Conservation (phyloP, 2,329 filamentous ascomycete genomes). For the Alternaria consortialis region DNA sequence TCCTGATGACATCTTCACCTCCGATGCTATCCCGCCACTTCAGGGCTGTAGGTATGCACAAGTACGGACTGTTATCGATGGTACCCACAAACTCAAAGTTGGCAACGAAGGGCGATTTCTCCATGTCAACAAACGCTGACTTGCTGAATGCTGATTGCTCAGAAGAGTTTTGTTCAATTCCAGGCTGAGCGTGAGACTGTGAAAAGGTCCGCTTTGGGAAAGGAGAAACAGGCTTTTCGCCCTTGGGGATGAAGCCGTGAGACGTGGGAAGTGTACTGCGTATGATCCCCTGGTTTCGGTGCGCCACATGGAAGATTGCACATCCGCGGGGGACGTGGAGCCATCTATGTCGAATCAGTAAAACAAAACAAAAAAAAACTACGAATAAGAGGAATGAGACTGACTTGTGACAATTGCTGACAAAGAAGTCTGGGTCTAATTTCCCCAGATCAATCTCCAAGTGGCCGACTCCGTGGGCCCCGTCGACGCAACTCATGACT, state of each 20-base stretch:
- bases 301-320: constrained; percentile 81
- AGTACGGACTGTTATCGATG: constrained; percentile 73
- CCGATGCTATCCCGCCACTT: constrained; percentile 75
- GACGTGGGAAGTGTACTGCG: constrained; percentile 80
- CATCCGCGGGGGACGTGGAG: constrained; percentile 81
- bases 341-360: constrained; percentile 65
- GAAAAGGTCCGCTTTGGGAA: constrained; percentile 40
- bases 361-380: neutral
- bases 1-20: constrained; percentile 74
- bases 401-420: constrained; percentile 71
- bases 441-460: constrained; percentile 72
- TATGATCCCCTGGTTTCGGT: constrained; percentile 78
- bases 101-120: constrained; percentile 68
- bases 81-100: constrained; percentile 84
- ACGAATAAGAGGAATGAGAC: neutral
- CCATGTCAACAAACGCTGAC: constrained; percentile 24
- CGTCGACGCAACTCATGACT: constrained; percentile 80
- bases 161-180: constrained; percentile 6
- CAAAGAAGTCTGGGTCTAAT: constrained; percentile 84
- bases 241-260: constrained; percentile 72
- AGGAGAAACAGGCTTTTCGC: constrained; percentile 44
- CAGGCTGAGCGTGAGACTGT: constrained; percentile 10
- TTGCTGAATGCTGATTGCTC: constrained; percentile 8
- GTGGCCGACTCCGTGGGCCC: constrained; percentile 85
- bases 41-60: constrained; percentile 76